phyloP scores from a whole-genome alignment of 2,329 filamentous ascomycete genomes.

The Neofusicoccum cordaticola region DNA sequence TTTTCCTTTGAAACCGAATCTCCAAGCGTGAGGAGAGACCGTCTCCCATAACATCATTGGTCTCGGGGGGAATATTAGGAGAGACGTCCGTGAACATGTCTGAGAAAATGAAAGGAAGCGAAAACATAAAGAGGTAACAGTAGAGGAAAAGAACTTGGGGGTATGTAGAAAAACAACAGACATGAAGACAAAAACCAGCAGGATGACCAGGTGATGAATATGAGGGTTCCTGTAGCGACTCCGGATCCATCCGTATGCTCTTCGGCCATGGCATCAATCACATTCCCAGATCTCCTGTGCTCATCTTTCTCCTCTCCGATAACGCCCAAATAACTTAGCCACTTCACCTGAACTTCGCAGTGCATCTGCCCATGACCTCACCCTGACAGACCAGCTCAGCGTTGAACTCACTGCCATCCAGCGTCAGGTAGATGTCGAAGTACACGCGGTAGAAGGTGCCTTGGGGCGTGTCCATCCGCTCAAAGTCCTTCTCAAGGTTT shows the following conservation, averaged over 20 bases:
- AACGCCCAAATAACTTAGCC: not conserved
- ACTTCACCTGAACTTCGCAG: slow-evolving; percentile 73
- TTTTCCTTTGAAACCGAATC: not conserved
- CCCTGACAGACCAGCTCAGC: slow-evolving; percentile 98
- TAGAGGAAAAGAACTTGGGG: slow-evolving; percentile 7
- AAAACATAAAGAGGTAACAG: not conserved
- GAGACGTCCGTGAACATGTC: not conserved
- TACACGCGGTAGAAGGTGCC: slow-evolving; percentile 68
- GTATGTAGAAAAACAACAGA: slow-evolving; percentile 15
- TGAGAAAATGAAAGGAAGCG: not conserved
- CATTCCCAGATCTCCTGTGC: not conserved
- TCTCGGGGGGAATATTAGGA: not conserved
- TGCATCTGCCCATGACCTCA: slow-evolving; percentile 97
- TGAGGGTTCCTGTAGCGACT: not conserved
- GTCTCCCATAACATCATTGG: not conserved
- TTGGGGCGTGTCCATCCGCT: slow-evolving; percentile 98
- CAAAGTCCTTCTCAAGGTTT: slow-evolving; percentile 98
- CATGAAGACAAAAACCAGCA: not conserved
- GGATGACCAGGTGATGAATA: not conserved
- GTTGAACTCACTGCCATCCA: slow-evolving; percentile 97
- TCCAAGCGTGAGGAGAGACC: not conserved
- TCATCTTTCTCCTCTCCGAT: not conserved
- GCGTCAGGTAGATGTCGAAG: slow-evolving; percentile 74
- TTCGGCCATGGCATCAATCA: not conserved
- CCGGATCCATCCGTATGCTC: not conserved